Base-by-base conservation (phyloP, 495 filamentous ascomycete species). In the Hypoxylon trugodes region DNA sequence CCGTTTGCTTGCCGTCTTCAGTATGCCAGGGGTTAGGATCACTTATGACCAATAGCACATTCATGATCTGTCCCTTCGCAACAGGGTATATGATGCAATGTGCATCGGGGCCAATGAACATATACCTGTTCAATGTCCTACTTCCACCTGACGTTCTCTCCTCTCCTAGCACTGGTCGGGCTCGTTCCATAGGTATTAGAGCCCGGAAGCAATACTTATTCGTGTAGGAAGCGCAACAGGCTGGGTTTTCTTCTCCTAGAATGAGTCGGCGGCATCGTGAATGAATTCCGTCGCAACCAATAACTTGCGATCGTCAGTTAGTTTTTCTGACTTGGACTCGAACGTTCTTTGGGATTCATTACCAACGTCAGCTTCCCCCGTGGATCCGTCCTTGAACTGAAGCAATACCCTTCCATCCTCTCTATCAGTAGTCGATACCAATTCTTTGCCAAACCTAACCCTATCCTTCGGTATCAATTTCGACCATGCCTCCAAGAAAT, bases 251-350 rank as follows among this genome's bases (percentile, higher is more conserved):
- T n/a, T 73, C 53, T 0, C 74, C 69, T 8, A 78, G 36, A 16
- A 79, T 28, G 42, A 76, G 50, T 36, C 72, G 59, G 4, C 79
- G 75, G 22, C 79, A 62, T 12, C 73, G 68, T 0, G 78, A 81
- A 19, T 62, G 70, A 30, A 82, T 78, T 24, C 79, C 79, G 49
- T 82, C 79, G 63, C 77, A 79, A 5, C 77, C 79, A 18, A 82
- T 69, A 4, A 79, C 76, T 67, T 60, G 2, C 16, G 0, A 45
- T 19, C 18, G 5, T 26, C n/a, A n/a, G 62, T 72, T 47, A 72
- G 66, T 21, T 18, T 22, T 7, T 1, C 15, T 0, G n/a, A 21
- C 9, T 25, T 15, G 16, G 13, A n/a, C 13, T 52, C 21, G 3
- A 19, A 6, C 3, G 26, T 12, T 26, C 1, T 9, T 41, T 28